Evolutionary conservation across 805 yeast genomes (phyloP).

Genomic region (Candida lessepsii): DNA sequence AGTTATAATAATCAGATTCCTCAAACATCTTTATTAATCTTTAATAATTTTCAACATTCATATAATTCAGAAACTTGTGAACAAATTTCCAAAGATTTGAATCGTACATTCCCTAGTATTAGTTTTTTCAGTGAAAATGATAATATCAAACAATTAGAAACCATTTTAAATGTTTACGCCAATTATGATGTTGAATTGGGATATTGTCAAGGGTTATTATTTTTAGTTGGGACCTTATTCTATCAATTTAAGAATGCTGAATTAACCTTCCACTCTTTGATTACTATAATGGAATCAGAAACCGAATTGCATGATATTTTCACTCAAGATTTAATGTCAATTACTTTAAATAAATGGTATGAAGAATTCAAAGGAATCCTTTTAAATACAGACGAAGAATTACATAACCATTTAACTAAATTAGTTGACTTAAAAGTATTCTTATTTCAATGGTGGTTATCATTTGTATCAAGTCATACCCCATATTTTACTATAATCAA

Average conservation of each 20-base stretch:
- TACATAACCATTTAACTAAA: constrained; percentile 42
- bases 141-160: constrained; percentile 48
- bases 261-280: constrained; percentile 51
- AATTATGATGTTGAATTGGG: constrained; percentile 66
- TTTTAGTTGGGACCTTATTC: constrained; percentile 58
- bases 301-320: constrained; percentile 48
- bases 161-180: constrained; percentile 59
- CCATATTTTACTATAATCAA: constrained; percentile 50
- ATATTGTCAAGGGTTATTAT: constrained; percentile 66
- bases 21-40: constrained; percentile 31
- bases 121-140: constrained; percentile 44
- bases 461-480: constrained; percentile 58
- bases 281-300: constrained; percentile 59
- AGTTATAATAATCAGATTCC: constrained; percentile 31
- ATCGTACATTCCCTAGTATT: constrained; percentile 58
- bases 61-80: constrained; percentile 37
- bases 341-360: constrained; percentile 52
- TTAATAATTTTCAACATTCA: constrained; percentile 42
- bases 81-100: constrained; percentile 56
- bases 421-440: constrained; percentile 46
- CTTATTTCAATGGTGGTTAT: constrained; percentile 66
- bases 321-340: constrained; percentile 51
- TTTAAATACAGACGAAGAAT: constrained; percentile 35
- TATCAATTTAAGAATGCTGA: constrained; percentile 33
- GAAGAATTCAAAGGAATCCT: constrained; percentile 50